These are phyloP conservation scores for Ascobolus immersus DNA, from an alignment of 495 filamentous ascomycete genomes.

Conservation along the genomic window DNA sequence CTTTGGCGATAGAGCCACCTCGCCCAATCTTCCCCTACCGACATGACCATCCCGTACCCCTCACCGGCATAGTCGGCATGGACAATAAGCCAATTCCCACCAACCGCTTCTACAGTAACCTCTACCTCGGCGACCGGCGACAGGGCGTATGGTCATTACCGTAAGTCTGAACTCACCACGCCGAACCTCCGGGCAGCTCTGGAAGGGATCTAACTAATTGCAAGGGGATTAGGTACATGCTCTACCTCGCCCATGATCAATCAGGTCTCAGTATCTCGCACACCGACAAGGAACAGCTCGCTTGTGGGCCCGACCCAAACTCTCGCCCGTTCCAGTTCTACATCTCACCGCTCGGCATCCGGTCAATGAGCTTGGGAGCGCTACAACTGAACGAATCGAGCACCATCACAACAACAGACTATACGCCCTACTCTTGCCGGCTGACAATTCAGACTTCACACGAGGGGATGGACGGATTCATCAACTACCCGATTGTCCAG, in stretches of 20 bases:
- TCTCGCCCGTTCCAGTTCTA: slow-evolving; percentile 43
- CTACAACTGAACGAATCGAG: slow-evolving; percentile 31
- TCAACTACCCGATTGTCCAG: slow-evolving; percentile 51
- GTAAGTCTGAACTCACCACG: too few species aligned
- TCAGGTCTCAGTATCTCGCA: slow-evolving; percentile 61
- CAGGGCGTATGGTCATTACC: slow-evolving; percentile 58
- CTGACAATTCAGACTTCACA: slow-evolving; percentile 23
- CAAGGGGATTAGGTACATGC: too few species aligned
- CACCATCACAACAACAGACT: slow-evolving; percentile 37
- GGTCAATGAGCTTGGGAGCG: slow-evolving; percentile 56
- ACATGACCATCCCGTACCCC: too few species aligned
- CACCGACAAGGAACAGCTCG: slow-evolving; percentile 23
- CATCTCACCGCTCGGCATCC: slow-evolving; percentile 57
- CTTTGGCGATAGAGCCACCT: too few species aligned
- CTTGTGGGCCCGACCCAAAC: slow-evolving; percentile 17
- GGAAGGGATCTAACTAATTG: too few species aligned
- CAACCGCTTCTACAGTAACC: slow-evolving; percentile 83
- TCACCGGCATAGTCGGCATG: too few species aligned
- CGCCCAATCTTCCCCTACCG: too few species aligned
- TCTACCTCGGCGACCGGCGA: slow-evolving; percentile 53
- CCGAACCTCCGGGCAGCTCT: too few species aligned
- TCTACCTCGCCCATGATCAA: too few species aligned
- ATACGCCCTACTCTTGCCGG: slow-evolving; percentile 45
- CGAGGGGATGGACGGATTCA: slow-evolving; percentile 4
- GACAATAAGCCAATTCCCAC: too few species aligned